Evolutionary conservation across 345 rosid genomes (phyloP).

Genomic region (Pistacia integerrima): DNA sequence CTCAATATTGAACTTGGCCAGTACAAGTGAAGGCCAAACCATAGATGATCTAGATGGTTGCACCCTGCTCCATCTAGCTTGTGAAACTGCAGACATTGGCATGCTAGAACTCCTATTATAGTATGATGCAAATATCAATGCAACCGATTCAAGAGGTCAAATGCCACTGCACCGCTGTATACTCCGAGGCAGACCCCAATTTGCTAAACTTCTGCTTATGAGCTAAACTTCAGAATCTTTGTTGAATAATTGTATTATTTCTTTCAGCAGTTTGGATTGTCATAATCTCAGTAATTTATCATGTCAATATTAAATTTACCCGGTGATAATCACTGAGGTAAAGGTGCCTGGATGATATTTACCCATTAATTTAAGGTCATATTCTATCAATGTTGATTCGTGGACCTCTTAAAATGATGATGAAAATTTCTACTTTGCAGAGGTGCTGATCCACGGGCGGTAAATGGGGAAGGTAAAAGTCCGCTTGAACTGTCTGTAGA

Average conservation of each 20-base stretch:
- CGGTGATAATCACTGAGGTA: no score
- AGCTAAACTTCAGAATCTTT: constrained; percentile 46
- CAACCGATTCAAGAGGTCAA: constrained; percentile 76
- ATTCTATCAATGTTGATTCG: no score
- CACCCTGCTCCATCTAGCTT: constrained; percentile 83
- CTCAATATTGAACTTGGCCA: no score
- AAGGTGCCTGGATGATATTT: no score
- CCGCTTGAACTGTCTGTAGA: constrained; percentile 66
- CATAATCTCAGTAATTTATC: background rate
- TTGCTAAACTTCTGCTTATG: constrained; percentile 78
- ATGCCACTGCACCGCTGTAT: constrained; percentile 82
- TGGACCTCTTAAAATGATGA: no score
- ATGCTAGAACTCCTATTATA: constrained; percentile 96
- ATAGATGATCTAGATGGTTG: no score
- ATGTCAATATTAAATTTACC: no score
- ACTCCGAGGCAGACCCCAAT: constrained; percentile 53
- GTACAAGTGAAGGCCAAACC: no score
- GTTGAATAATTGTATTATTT: no score
- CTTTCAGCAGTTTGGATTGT: background rate
- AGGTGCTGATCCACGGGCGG: constrained; percentile 80
- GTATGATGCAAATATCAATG: constrained; percentile 84
- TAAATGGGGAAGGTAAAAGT: constrained; percentile 64
- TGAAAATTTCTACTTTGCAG: constrained; percentile 38
- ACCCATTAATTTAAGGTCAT: no score
- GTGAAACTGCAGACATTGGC: constrained; percentile 92